These are phyloP conservation scores for Williopsis jadinii DNA, from an alignment of 1,139 yeast genomes.

Conservation along the genomic window DNA sequence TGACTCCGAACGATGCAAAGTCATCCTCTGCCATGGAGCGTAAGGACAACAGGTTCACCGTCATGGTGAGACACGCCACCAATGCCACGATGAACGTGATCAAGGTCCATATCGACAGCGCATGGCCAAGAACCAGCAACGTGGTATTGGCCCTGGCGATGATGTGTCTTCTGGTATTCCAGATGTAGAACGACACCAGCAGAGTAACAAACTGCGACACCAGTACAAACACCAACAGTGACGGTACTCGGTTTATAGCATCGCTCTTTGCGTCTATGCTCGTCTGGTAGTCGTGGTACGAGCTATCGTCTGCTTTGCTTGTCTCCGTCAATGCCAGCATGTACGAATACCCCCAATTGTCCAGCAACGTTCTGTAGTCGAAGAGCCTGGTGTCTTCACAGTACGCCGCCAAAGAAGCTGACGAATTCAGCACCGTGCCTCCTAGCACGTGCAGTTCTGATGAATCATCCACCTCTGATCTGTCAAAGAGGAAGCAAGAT, in stretches of 20 bases:
- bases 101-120: slow-evolving; percentile 4
- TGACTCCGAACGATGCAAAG: slow-evolving; percentile 7
- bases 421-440: background rate
- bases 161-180: background rate
- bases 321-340: slow-evolving; percentile 9
- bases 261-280: slow-evolving; percentile 6
- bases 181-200: background rate
- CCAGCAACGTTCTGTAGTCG: slow-evolving; percentile 9
- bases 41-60: slow-evolving; percentile 3
- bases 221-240: slow-evolving; percentile 5
- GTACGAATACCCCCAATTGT: slow-evolving; percentile 8
- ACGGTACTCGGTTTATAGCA: slow-evolving; percentile 5
- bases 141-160: background rate
- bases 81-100: slow-evolving; percentile 3
- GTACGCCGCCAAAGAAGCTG: background rate
- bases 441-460: background rate
- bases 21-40: slow-evolving; percentile 6
- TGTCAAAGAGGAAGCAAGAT: slow-evolving; percentile 6
- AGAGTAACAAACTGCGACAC: slow-evolving; percentile 2
- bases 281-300: slow-evolving; percentile 5
- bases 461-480: background rate
- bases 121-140: slow-evolving; percentile 1
- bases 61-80: slow-evolving; percentile 4
- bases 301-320: slow-evolving; percentile 1
- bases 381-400: slow-evolving; percentile 7